Conservation (phyloP, 2,329 filamentous ascomycete genomes). For the Chlorencoelia australis region DNA sequence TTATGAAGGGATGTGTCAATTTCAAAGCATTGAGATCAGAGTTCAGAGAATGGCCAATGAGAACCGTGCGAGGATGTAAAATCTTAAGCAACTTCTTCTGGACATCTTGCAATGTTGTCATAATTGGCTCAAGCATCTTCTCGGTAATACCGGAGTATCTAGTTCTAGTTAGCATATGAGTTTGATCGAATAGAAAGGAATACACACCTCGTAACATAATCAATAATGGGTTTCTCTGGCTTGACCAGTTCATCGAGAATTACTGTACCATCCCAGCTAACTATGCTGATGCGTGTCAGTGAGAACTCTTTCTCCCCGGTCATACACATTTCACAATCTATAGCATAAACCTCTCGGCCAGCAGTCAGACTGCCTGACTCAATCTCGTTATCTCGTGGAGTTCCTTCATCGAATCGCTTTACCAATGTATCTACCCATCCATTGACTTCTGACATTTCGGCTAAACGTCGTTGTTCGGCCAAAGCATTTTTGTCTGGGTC, state of each 20-base stretch:
- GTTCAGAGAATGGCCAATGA: conserved; percentile 73
- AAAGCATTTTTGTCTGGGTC: conserved; percentile 44
- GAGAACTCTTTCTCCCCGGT: conserved; percentile 71
- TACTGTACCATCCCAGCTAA: conserved; percentile 75
- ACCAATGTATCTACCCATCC: conserved; percentile 82
- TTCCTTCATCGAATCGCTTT: conserved; percentile 52
- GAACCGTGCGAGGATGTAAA: conserved; percentile 60
- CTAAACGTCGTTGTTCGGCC: conserved; percentile 40
- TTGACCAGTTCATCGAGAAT: conserved; percentile 88
- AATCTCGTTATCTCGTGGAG: conserved; percentile 58
- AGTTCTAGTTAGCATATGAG: conserved; percentile 14
- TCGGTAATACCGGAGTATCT: conserved; percentile 84
- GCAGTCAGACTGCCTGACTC: conserved; percentile 75
- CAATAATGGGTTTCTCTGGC: conserved; percentile 74
- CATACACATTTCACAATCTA: conserved; percentile 98
- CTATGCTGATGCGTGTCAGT: conserved; percentile 77
- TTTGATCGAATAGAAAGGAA: not conserved
- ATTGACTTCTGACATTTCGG: conserved; percentile 38
- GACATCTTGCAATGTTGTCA: conserved; percentile 74
- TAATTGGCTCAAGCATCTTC: conserved; percentile 71
- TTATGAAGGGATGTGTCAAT: conserved; percentile 82
- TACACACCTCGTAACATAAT: conserved; percentile 70
- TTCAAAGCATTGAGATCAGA: conserved; percentile 76
- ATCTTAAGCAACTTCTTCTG: conserved; percentile 66
- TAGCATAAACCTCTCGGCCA: conserved; percentile 65